Evolutionary conservation across 2,329 filamentous ascomycete genomes (phyloP).

Genomic region (Sporothrix pseudoabietina): DNA sequence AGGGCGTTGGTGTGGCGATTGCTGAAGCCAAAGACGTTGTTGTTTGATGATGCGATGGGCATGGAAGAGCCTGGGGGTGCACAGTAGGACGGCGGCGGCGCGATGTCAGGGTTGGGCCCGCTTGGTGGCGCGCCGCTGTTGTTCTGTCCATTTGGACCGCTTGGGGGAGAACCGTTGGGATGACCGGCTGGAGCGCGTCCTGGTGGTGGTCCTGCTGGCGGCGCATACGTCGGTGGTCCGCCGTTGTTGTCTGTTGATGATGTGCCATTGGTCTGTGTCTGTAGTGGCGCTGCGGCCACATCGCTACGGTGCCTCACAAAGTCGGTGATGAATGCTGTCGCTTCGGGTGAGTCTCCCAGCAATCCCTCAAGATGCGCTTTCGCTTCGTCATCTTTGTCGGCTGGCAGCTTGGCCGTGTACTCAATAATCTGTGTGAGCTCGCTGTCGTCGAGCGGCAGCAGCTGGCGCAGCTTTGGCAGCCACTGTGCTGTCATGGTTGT

Average conservation of each 20-base stretch:
- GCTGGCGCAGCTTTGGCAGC: conserved; percentile 16
- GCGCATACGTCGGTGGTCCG: neutral
- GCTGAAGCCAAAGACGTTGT: neutral
- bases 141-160: neutral
- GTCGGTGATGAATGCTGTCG: conserved; percentile 25
- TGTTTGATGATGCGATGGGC: neutral
- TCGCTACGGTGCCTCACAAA: conserved; percentile 23
- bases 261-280: neutral
- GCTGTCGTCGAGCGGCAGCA: conserved; percentile 29
- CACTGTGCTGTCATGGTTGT: conserved; percentile 6
- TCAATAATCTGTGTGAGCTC: conserved; percentile 28
- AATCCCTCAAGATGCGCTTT: conserved; percentile 20
- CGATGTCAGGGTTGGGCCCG: neutral
- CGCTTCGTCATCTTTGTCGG: conserved; percentile 28
- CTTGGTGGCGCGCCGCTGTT: neutral
- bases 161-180: neutral
- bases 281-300: neutral
- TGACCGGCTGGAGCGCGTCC: neutral
- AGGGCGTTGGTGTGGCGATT: conserved; percentile 22
- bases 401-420: conserved; percentile 2
- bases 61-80: neutral
- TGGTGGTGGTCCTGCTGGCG: neutral
- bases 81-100: conserved; percentile 15
- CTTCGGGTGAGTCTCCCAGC: conserved; percentile 25
- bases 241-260: neutral